Evolutionary conservation across 768 basidiomycete species (phyloP), one percentile per base, ranked within the genome.

Genomic region (Rossbeevera mucosa): DNA sequence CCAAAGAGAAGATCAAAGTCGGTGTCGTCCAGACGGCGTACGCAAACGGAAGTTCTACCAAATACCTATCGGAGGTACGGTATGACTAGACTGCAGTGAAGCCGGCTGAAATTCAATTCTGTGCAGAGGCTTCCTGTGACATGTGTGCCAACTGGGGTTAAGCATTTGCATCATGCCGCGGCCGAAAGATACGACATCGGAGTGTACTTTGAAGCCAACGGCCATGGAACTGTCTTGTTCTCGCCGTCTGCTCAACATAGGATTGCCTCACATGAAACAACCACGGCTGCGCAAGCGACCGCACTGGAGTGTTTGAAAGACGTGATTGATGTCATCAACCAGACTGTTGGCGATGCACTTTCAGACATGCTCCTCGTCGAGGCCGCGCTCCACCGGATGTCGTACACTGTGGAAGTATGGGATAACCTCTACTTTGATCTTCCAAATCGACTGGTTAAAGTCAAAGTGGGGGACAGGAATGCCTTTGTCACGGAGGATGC

Each of bases 171-270:
- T 67, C 94, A 97, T 64, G 96, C 94, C 14, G 96, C 96, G 11
- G 91, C 94, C 62, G 82, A 86, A 62, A 82, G 85, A 62, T 98
- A 86, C 70, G 81, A 92, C 65, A 80, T 99, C 50, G 96, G 96
- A n/a, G 91, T 99, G 42, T 99, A 99, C 72, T 99, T 99, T 63
- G 96, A 99, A 70, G 96, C 96, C 29, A 99, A 99, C 66, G 96
- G 96, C 2, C 96, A 99, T 61, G 96, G 96, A 28, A 99, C 96
- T 3, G 92, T 98, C 44, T 71, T 98, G 50, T 98, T 99, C 74
- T 97, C 96, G 12, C 80, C 78, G 7, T 67, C 78, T 18, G 88
- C 92, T 4, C 77, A 86, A 51, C 74, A 80, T 21, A 78, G 68
- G 42, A 75, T 99, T 36, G 61, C 72, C 26, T 70, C 73, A 21